Percentiles rank a stretch among this genome's conserved stretches.
Evolutionary conservation across 371 early-diverging fungal genomes (phyloP).

Genomic region (Apophysomyces ossiformis): DNA sequence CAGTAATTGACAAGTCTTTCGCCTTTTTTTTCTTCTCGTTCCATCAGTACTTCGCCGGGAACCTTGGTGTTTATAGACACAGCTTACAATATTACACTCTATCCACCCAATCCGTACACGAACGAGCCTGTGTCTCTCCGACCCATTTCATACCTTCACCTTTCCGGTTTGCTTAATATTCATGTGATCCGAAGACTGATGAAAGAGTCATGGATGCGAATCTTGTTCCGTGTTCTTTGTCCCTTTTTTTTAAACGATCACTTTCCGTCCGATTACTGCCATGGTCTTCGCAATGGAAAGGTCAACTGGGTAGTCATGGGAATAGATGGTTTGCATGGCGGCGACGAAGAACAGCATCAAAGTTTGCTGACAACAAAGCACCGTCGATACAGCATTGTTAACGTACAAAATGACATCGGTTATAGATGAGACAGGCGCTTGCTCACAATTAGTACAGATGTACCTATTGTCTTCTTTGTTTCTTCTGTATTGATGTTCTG

Average conservation of each 20-base stretch:
- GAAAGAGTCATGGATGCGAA: slow-evolving; percentile 54
- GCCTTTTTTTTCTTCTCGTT: not conserved
- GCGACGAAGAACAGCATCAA: slow-evolving; percentile 16
- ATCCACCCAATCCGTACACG: slow-evolving; percentile 63
- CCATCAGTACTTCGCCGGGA: slow-evolving; percentile 56
- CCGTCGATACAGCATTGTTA: slow-evolving; percentile 14
- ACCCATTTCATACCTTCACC: slow-evolving; percentile 60
- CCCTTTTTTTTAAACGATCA: slow-evolving; percentile 68
- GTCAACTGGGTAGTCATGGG: slow-evolving; percentile 30
- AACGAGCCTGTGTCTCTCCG: slow-evolving; percentile 62
- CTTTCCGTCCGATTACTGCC: slow-evolving; percentile 61
- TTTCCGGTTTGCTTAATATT: slow-evolving; percentile 59
- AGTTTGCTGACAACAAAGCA: not conserved
- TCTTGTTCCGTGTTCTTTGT: slow-evolving; percentile 53
- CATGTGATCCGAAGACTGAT: slow-evolving; percentile 55
- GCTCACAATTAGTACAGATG: not conserved
- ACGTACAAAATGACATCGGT: slow-evolving; percentile 3
- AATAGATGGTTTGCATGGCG: slow-evolving; percentile 35
- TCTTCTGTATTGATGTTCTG: too few species aligned
- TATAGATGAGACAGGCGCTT: not conserved
- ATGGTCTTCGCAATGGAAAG: slow-evolving; percentile 49
- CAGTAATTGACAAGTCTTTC: not conserved
- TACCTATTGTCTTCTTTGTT: not conserved
- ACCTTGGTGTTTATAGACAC: slow-evolving; percentile 65
- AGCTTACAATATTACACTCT: slow-evolving; percentile 52